Percentiles rank a stretch among this genome's conserved stretches.
Conservation (phyloP, 2,329 filamentous ascomycete genomes). For the Aspergillus pseudotamarii region DNA sequence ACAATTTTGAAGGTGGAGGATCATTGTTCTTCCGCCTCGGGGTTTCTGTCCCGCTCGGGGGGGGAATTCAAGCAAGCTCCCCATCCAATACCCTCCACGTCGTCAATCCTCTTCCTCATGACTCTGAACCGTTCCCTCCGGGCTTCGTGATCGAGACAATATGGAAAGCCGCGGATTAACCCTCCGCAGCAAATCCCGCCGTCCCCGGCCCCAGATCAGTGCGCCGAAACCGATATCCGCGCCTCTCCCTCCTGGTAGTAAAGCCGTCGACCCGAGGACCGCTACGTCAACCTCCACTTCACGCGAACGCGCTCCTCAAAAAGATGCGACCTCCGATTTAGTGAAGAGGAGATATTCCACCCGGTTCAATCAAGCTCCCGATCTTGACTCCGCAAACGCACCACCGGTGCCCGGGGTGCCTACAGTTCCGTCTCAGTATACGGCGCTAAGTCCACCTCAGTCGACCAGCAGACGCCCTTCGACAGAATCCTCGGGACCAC, state of each 20-base stretch:
- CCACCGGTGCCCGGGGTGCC: constrained; percentile 73
- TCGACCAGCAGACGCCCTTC: constrained; percentile 50
- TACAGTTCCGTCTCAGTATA: constrained; percentile 61
- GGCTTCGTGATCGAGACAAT: constrained; percentile 21
- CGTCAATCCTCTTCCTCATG: constrained; percentile 12
- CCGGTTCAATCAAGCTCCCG: constrained; percentile 77
- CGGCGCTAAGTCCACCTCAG: constrained; percentile 47
- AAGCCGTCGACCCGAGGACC: constrained; percentile 37
- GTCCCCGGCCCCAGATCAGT: constrained; percentile 59
- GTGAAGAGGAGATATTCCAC: constrained; percentile 95
- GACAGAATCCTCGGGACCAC: constrained; percentile 59
- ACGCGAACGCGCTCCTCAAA: constrained; percentile 48
- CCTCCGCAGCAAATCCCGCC: constrained; percentile 62
- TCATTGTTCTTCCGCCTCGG: constrained; percentile 42
- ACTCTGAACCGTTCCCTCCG: constrained; percentile 7
- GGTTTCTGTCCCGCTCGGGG: constrained; percentile 34
- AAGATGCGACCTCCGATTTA: constrained; percentile 70
- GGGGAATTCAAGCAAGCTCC: not conserved
- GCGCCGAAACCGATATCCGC: constrained; percentile 59
- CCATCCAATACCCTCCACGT: constrained; percentile 12
- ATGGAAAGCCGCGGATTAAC: constrained; percentile 63
- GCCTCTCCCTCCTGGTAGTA: constrained; percentile 40
- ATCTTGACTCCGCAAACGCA: constrained; percentile 63
- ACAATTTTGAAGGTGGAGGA: constrained; percentile 38
- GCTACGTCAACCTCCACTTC: constrained; percentile 32